Conservation (phyloP, 2,329 filamentous ascomycete genomes). For the Knoxdaviesia capensis region DNA sequence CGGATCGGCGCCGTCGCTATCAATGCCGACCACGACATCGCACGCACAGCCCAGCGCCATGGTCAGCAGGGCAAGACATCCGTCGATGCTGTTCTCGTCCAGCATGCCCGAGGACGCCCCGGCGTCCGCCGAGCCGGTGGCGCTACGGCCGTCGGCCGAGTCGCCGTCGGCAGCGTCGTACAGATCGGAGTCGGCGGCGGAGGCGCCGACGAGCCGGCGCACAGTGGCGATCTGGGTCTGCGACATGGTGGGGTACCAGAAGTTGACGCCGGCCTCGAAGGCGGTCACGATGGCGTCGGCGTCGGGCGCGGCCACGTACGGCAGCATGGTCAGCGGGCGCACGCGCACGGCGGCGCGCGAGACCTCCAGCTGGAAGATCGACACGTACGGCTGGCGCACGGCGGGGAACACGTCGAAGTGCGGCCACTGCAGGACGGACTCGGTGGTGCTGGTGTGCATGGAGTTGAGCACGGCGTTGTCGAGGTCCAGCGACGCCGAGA, state of each 20-base stretch:
- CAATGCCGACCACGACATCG: slow-evolving; percentile 11
- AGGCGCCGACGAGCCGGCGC: slow-evolving; percentile 11
- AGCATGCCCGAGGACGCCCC: slow-evolving; percentile 9
- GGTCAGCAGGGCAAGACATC: slow-evolving; percentile 22
- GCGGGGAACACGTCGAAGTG: slow-evolving; percentile 24
- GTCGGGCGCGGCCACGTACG: slow-evolving; percentile 20
- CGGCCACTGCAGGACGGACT: slow-evolving; percentile 29
- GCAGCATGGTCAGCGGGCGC: slow-evolving; percentile 16
- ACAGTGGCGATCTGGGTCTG: slow-evolving; percentile 15
- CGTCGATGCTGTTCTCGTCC: slow-evolving; percentile 15
- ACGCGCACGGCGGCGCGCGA: slow-evolving; percentile 16
- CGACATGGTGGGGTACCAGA: slow-evolving; percentile 31
- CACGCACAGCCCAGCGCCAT: slow-evolving; percentile 27
- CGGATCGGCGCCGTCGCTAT: too few relatives aligned
- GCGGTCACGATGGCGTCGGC: slow-evolving; percentile 19
- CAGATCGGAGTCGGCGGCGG: too few relatives aligned
- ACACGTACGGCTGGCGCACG: slow-evolving; percentile 19
- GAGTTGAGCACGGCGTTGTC: slow-evolving; percentile 28
- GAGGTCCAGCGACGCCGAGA: slow-evolving; percentile 10
- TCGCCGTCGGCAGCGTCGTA: too few relatives aligned
- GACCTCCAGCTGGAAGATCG: slow-evolving; percentile 27
- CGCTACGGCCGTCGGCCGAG: too few relatives aligned
- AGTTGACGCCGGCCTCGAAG: slow-evolving; percentile 27
- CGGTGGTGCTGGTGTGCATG: slow-evolving; percentile 28
- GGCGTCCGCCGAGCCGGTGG: too few relatives aligned